phyloP scores from a whole-genome alignment of 495 filamentous ascomycete species.

The Daldinia vernicosa region DNA sequence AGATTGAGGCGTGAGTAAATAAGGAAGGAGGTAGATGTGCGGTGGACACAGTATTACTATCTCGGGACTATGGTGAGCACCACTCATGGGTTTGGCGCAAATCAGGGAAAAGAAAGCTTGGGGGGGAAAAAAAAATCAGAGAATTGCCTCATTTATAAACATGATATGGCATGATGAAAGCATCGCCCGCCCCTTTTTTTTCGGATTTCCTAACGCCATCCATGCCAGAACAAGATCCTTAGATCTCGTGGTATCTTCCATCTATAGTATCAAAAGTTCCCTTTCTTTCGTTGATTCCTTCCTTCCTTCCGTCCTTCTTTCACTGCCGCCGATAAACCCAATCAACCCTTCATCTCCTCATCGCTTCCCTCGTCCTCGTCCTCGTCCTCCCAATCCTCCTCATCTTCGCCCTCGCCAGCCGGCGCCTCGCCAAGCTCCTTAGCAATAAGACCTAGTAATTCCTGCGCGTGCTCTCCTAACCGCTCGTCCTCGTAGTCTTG shows the following conservation, averaged over 20 bases:
- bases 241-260: constrained; percentile 40
- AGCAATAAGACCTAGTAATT: constrained; percentile 65
- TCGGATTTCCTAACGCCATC: constrained; percentile 42
- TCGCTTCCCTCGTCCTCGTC: constrained; percentile 56
- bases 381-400: constrained; percentile 61
- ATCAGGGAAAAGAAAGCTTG: constrained; percentile 18
- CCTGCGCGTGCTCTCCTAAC: constrained; percentile 70
- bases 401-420: constrained; percentile 59
- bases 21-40: not conserved
- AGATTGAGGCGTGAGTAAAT: constrained; percentile 56
- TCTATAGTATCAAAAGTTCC: constrained; percentile 18
- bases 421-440: constrained; percentile 62
- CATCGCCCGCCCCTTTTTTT: constrained; percentile 34
- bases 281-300: constrained; percentile 44
- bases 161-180: constrained; percentile 17
- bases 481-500: constrained; percentile 78
- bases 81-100: constrained; percentile 43
- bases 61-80: constrained; percentile 23
- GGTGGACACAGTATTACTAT: not conserved
- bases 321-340: constrained; percentile 9
- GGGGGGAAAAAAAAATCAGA: constrained; percentile 12
- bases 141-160: constrained; percentile 20
- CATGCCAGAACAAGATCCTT: constrained; percentile 36
- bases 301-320: constrained; percentile 40
- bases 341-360: constrained; percentile 45